Evolutionary conservation across 371 early-diverging fungal genomes (phyloP).

Genomic region (Lichtheimia hyalospora): DNA sequence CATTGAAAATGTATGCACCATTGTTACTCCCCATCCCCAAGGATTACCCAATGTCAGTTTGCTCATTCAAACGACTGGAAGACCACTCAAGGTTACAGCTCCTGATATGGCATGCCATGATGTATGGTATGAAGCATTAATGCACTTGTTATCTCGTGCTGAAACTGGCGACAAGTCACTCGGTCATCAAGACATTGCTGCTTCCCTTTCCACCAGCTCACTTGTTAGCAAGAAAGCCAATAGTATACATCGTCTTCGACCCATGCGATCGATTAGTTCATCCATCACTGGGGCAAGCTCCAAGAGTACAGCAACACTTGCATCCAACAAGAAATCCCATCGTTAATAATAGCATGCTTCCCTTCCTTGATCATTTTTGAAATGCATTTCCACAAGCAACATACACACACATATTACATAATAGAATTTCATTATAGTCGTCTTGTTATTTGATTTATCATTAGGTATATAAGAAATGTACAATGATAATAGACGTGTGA

Average conservation of each 20-base stretch:
- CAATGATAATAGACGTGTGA: too few species aligned
- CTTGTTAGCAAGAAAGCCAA: conserved; percentile 20
- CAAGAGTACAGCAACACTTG: too few species aligned
- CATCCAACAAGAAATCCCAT: too few species aligned
- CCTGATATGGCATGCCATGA: conserved; percentile 65
- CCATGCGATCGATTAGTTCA: conserved; percentile 8
- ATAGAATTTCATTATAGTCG: too few species aligned
- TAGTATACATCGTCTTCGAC: conserved; percentile 31
- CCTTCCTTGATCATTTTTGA: too few species aligned
- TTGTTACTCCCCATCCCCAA: conserved; percentile 24
- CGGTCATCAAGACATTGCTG: neutral
- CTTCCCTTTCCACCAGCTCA: conserved; percentile 5
- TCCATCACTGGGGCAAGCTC: neutral
- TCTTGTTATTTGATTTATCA: too few species aligned
- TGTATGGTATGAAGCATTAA: conserved; percentile 54
- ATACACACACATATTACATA: too few species aligned
- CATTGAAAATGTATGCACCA: conserved; percentile 56
- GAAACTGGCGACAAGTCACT: neutral
- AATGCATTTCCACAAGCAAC: too few species aligned
- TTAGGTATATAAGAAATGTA: too few species aligned
- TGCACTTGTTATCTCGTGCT: neutral
- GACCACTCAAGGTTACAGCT: conserved; percentile 72
- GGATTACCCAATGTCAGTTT: conserved; percentile 60
- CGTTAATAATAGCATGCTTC: too few species aligned
- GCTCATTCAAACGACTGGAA: conserved; percentile 61